These are phyloP conservation scores for Solanum hybrid DNA, from an alignment of 305 asterid species.

Conservation along the genomic window DNA sequence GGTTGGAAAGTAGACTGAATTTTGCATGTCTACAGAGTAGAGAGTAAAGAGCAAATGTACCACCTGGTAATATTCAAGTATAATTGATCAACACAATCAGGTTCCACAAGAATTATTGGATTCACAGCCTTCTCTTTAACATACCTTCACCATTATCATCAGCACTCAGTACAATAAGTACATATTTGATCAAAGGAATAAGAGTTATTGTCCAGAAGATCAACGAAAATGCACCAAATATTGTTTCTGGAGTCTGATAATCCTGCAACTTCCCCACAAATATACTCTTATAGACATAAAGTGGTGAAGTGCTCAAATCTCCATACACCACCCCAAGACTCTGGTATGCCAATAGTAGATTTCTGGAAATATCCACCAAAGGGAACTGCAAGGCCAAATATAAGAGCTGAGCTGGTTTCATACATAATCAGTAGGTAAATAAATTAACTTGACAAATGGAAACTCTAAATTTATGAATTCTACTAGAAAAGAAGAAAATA, in stretches of 20 bases:
- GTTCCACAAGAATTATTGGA: not conserved
- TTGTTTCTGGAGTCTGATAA: slow-evolving; percentile 48
- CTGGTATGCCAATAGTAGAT: slow-evolving; percentile 72
- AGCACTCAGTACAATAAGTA: slow-evolving; percentile 52
- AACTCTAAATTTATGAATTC: not conserved
- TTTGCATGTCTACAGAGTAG: slow-evolving; percentile 95
- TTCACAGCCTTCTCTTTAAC: not conserved
- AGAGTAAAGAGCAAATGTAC: slow-evolving; percentile 93
- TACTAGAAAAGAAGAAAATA: not conserved
- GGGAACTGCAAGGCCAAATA: slow-evolving; percentile 36
- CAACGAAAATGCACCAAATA: slow-evolving; percentile 87
- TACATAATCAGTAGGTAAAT: not conserved
- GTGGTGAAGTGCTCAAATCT: slow-evolving; percentile 94
- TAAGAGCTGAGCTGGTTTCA: not conserved
- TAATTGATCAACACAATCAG: slow-evolving; percentile 15
- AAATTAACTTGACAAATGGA: not conserved
- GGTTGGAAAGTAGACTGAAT: slow-evolving; percentile 91
- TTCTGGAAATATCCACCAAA: slow-evolving; percentile 37
- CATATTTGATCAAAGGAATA: slow-evolving; percentile 83
- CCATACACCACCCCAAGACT: slow-evolving; percentile 96
- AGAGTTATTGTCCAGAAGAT: slow-evolving; percentile 90
- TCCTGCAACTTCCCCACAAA: slow-evolving; percentile 55
- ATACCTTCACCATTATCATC: slow-evolving; percentile 98
- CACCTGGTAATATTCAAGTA: slow-evolving; percentile 44
- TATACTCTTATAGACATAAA: slow-evolving; percentile 72